phyloP scores from a whole-genome alignment of 345 rosid species.

The Geranium brycei region DNA sequence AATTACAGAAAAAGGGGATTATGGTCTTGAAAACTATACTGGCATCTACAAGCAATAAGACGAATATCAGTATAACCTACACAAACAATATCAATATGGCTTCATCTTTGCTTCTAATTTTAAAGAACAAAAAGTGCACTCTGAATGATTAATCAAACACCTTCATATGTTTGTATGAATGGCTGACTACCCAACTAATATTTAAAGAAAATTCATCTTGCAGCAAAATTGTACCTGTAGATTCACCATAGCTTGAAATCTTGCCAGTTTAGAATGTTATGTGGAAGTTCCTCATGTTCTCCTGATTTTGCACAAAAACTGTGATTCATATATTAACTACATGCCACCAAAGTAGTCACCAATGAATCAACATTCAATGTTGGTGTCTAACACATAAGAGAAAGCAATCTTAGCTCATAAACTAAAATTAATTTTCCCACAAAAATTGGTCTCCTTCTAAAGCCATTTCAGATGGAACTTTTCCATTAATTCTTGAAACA shows the following conservation, averaged over 20 bases:
- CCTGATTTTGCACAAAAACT: not conserved
- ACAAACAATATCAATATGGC: no score
- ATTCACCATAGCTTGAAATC: not conserved
- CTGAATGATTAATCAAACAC: no score
- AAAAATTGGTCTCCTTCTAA: not conserved
- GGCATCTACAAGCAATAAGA: no score
- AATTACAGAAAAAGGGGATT: no score
- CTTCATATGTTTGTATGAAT: no score
- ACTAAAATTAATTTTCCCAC: not conserved
- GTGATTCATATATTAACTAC: not conserved
- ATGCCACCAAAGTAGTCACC: not conserved
- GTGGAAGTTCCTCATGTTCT: not conserved
- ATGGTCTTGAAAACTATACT: no score
- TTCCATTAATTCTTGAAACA: not conserved
- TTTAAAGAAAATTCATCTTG: not conserved
- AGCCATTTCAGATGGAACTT: not conserved
- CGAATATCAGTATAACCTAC: no score
- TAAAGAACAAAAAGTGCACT: no score
- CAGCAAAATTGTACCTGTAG: not conserved
- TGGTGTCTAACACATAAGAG: not conserved
- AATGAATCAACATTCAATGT: not conserved
- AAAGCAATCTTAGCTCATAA: not conserved
- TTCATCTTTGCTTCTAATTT: no score
- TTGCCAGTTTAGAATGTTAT: not conserved
- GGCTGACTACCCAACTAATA: no score